These are phyloP conservation scores for Hymenoscyphus occultus DNA, from an alignment of 2,329 filamentous ascomycete genomes.

Conservation along the genomic window DNA sequence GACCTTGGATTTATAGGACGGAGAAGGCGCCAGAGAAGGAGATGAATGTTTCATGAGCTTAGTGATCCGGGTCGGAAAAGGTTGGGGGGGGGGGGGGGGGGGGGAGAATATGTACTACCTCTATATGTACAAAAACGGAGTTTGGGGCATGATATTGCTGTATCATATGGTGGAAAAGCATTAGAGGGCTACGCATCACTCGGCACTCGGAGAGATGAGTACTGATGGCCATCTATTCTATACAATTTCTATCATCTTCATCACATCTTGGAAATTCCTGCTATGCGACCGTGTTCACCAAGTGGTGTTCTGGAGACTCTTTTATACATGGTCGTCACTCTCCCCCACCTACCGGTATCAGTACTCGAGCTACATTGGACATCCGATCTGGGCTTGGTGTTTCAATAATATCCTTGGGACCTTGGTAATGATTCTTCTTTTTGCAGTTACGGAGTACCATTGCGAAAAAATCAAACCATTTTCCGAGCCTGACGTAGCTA, in stretches of 20 bases:
- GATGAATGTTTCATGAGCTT: not conserved
- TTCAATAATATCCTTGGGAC: too few species aligned
- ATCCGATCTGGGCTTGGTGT: too few species aligned
- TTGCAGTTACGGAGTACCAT: not conserved
- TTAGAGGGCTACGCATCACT: slow-evolving; percentile 3
- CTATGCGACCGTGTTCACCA: not conserved
- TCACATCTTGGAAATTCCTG: not conserved
- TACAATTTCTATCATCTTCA: not conserved
- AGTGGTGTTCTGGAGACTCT: not conserved
- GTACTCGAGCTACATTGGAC: too few species aligned
- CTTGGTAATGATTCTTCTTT: too few species aligned
- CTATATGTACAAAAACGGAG: slow-evolving; percentile 1
- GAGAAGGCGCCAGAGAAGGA: not conserved
- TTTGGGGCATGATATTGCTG: slow-evolving; percentile 11
- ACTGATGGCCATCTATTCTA: not conserved
- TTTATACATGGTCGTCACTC: too few species aligned
- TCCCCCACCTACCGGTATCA: too few species aligned
- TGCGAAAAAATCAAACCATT: not conserved
- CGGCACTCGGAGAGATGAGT: not conserved
- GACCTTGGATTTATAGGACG: slow-evolving; percentile 2
- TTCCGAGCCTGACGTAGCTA: not conserved
- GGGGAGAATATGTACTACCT: not conserved
- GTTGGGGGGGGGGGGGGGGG: slow-evolving; percentile 22
- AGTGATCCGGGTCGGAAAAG: not conserved
- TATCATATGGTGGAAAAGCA: slow-evolving; percentile 13